Percentiles rank a stretch among this genome's conserved stretches.
Conservation (phyloP, 768 basidiomycete species). For the Chalciporus sphaerocephalus region DNA sequence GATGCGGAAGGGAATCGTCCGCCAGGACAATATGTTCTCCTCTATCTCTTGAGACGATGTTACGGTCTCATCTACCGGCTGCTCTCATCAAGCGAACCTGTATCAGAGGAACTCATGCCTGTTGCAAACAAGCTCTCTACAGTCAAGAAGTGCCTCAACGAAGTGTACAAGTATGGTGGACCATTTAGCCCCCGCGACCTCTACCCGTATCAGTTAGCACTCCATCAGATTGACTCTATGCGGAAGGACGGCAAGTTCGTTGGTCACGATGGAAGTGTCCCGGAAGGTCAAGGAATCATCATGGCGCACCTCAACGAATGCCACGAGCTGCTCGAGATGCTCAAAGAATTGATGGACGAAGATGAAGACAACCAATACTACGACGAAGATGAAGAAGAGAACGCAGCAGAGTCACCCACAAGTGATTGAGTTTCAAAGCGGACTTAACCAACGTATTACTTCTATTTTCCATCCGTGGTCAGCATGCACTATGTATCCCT, state of each 20-base stretch:
- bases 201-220: constrained; percentile 94
- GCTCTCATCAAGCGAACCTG: constrained; percentile 92
- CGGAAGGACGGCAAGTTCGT: constrained; percentile 92
- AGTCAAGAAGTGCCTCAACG: constrained; percentile 94
- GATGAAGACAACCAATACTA: constrained; percentile 56
- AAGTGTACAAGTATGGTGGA: constrained; percentile 92
- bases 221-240: constrained; percentile 93
- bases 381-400: constrained; percentile 46
- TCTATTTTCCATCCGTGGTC: too few relatives aligned
- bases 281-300: constrained; percentile 94
- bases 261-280: constrained; percentile 81
- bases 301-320: constrained; percentile 96
- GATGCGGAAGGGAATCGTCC: constrained; percentile 91
- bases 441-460: too few relatives aligned
- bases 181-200: constrained; percentile 89
- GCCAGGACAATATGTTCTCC: constrained; percentile 89
- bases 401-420: too few relatives aligned
- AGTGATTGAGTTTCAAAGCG: too few relatives aligned
- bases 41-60: constrained; percentile 91
- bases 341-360: constrained; percentile 80
- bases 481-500: neutral
- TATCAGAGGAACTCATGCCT: constrained; percentile 97
- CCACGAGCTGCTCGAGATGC: constrained; percentile 92
- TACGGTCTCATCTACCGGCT: constrained; percentile 94
- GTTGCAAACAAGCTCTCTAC: constrained; percentile 95